Percentiles rank a stretch among this genome's conserved stretches.
Evolutionary conservation across 106 monocot genomes (phyloP).

Genomic region (Cymbidium sinense): DNA sequence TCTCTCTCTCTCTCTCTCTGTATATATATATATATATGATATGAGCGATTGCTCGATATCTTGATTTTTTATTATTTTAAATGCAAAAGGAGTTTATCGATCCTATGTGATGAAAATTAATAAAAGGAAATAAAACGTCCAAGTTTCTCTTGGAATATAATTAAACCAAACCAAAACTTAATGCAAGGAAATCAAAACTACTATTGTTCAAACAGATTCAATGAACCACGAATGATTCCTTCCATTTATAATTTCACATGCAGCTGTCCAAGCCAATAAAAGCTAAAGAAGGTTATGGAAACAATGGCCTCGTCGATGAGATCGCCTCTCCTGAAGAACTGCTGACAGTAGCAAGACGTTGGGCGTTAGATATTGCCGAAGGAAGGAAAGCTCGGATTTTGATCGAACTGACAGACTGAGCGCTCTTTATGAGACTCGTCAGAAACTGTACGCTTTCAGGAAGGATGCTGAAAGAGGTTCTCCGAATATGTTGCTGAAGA

Average conservation of each 20-base stretch:
- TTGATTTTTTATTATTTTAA: too few species aligned
- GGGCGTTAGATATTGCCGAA: constrained; percentile 4
- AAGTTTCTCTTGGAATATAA: too few species aligned
- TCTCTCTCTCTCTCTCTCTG: too few species aligned
- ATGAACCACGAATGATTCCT: too few species aligned
- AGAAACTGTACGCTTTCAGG: constrained; percentile 9
- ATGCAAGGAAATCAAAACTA: too few species aligned
- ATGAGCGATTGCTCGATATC: too few species aligned
- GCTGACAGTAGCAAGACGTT: constrained; percentile 7
- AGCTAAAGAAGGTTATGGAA: constrained; percentile 32
- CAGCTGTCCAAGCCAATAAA: constrained; percentile 41
- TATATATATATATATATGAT: too few species aligned
- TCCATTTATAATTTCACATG: constrained; percentile 8
- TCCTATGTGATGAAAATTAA: too few species aligned
- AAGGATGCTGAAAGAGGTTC: constrained; percentile 28
- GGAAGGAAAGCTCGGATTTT: constrained; percentile 29
- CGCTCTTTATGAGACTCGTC: constrained; percentile 10
- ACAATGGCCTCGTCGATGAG: constrained; percentile 36
- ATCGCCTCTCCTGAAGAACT: constrained; percentile 13
- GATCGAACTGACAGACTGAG: constrained; percentile 34
- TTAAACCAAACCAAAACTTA: too few species aligned
- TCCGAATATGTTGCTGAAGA: constrained; percentile 35
- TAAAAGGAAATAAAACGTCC: too few species aligned
- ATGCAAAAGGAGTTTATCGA: too few species aligned
- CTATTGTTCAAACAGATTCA: too few species aligned